These are phyloP conservation scores for Heliamphora pulchella DNA, from an alignment of 179 eudicot genomes.

Conservation along the genomic window DNA sequence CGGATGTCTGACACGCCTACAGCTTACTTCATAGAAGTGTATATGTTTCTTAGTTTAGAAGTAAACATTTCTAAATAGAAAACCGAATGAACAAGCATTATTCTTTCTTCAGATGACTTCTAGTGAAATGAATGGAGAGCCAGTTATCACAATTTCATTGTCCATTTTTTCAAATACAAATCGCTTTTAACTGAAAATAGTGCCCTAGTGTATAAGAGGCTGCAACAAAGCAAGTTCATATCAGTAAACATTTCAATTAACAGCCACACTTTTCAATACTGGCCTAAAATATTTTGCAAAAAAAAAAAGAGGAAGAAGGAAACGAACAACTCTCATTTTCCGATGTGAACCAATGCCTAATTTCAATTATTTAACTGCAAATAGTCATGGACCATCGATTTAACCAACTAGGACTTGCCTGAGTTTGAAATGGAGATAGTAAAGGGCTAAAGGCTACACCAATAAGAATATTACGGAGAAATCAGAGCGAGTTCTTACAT, in stretches of 20 bases:
- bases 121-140: not conserved
- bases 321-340: not conserved
- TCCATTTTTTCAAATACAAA: not conserved
- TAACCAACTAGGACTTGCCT: not conserved
- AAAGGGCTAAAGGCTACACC: not conserved
- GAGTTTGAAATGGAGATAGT: not conserved
- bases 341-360: not conserved
- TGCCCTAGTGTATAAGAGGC: not conserved
- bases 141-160: not conserved
- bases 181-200: not conserved
- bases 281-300: too few relatives aligned
- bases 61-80: not conserved
- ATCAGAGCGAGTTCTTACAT: conserved; percentile 29
- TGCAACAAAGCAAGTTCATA: not conserved
- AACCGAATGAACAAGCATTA: not conserved
- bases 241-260: not conserved
- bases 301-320: not conserved
- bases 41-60: not conserved
- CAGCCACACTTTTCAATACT: not conserved
- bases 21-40: too few relatives aligned
- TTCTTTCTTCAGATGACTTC: not conserved
- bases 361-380: not conserved
- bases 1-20: too few relatives aligned
- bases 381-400: not conserved
- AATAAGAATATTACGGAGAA: not conserved